Conservation (phyloP, 768 basidiomycete species). For the Termitomyces sp. region DNA sequence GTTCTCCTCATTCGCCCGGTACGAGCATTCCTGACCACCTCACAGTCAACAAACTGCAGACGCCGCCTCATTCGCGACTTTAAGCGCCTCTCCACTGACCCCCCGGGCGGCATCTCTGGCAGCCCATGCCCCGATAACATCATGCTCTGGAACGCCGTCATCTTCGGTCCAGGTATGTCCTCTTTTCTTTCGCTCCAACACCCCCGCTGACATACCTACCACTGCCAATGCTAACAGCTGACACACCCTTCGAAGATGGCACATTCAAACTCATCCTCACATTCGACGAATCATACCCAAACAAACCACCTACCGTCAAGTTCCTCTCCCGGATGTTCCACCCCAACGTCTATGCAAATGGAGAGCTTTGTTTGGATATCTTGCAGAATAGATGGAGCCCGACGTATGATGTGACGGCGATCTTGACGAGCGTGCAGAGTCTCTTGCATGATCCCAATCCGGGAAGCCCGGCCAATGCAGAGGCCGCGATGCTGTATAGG, state of each 20-base stretch:
- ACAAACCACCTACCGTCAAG: constrained; percentile 96
- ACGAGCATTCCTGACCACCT: neutral
- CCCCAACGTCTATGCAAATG: constrained; percentile 97
- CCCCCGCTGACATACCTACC: neutral
- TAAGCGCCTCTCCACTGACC: constrained; percentile 90
- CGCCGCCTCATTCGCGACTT: constrained; percentile 97
- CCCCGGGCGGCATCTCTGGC: constrained; percentile 93
- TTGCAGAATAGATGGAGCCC: constrained; percentile 99
- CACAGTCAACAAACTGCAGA: constrained; percentile 90
- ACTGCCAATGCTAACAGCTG: constrained; percentile 46
- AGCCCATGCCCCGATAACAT: constrained; percentile 98
- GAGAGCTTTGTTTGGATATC: constrained; percentile 97
- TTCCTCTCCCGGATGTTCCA: constrained; percentile 99
- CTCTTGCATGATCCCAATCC: constrained; percentile 97
- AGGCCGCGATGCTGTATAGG: constrained; percentile 93
- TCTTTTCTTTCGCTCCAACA: neutral
- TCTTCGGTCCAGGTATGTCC: constrained; percentile 90
- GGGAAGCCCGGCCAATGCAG: constrained; percentile 96
- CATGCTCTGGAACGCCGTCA: constrained; percentile 99
- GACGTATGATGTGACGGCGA: constrained; percentile 98
- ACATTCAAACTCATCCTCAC: constrained; percentile 95
- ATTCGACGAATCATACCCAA: constrained; percentile 98
- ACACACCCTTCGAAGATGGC: constrained; percentile 98
- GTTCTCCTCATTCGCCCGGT: neutral
- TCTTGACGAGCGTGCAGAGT: constrained; percentile 94